Evolutionary conservation across 2,329 filamentous ascomycete species (phyloP).

Genomic region (Aurifilum marmelostoma): DNA sequence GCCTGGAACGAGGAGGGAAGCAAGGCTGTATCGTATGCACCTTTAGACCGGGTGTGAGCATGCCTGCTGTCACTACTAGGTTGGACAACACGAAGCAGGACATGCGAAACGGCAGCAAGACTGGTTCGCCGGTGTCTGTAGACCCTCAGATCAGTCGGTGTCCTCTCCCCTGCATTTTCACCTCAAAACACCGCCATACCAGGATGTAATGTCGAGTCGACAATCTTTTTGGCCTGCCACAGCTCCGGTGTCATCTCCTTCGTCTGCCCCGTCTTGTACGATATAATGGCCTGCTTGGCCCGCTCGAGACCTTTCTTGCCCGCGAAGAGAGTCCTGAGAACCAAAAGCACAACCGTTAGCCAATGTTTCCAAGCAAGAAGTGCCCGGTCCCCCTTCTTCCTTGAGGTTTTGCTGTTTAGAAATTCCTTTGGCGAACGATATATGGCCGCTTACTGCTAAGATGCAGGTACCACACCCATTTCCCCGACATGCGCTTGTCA

Average conservation of each 20-base stretch:
- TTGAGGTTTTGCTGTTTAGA: neutral
- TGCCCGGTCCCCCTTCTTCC: neutral
- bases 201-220: conserved; percentile 94
- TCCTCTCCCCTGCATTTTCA: neutral
- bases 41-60: conserved; percentile 87
- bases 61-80: conserved; percentile 90
- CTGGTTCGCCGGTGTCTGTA: conserved; percentile 86
- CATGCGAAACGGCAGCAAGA: conserved; percentile 96
- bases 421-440: conserved; percentile 9
- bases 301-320: conserved; percentile 77
- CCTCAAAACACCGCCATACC: conserved; percentile 56
- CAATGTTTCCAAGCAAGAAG: neutral
- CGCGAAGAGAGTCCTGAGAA: conserved; percentile 80
- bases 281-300: conserved; percentile 79
- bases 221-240: conserved; percentile 95
- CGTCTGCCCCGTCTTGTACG: conserved; percentile 85
- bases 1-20: neutral
- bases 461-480: conserved; percentile 24
- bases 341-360: neutral
- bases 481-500: conserved; percentile 19
- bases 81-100: conserved; percentile 94
- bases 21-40: conserved; percentile 48
- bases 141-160: conserved; percentile 22
- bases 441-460: conserved; percentile 30
- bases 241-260: conserved; percentile 84